Evolutionary conservation across 1,139 yeast genomes (phyloP).

Genomic region (Taphrina confusa): DNA sequence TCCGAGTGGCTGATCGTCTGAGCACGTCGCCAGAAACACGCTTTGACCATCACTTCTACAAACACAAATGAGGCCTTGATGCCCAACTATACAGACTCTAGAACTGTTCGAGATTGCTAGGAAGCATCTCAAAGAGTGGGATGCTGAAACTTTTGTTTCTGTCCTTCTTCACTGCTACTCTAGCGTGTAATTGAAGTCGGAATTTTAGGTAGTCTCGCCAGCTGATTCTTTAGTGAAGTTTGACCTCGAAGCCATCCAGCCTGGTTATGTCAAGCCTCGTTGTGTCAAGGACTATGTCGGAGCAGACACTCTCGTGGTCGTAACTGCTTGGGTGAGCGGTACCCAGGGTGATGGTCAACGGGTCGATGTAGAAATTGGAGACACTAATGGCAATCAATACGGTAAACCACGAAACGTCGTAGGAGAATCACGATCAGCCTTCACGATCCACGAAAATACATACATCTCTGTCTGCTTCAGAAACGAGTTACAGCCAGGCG

Average conservation of each 20-base stretch:
- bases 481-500: conserved; percentile 52
- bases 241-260: conserved; percentile 37
- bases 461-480: conserved; percentile 91
- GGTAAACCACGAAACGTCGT: conserved; percentile 51
- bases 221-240: conserved; percentile 18
- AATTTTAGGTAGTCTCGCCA: not conserved
- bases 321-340: conserved; percentile 73
- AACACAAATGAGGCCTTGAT: too few species aligned
- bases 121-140: not conserved
- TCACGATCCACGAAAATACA: conserved; percentile 78
- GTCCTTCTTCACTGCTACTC: not conserved
- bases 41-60: not conserved
- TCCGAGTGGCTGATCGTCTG: not conserved
- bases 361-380: conserved; percentile 47
- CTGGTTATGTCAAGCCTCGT: conserved; percentile 48
- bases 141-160: not conserved
- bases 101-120: not conserved
- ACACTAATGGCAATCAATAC: conserved; percentile 56
- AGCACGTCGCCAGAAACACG: conserved; percentile 2
- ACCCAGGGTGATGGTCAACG: conserved; percentile 68
- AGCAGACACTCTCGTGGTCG: conserved; percentile 81
- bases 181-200: not conserved
- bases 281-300: conserved; percentile 90
- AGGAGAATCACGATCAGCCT: conserved; percentile 63
- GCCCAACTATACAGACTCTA: too few species aligned